phyloP scores from a whole-genome alignment of 768 basidiomycete genomes.

The Phanerodontia chrysosporium region DNA sequence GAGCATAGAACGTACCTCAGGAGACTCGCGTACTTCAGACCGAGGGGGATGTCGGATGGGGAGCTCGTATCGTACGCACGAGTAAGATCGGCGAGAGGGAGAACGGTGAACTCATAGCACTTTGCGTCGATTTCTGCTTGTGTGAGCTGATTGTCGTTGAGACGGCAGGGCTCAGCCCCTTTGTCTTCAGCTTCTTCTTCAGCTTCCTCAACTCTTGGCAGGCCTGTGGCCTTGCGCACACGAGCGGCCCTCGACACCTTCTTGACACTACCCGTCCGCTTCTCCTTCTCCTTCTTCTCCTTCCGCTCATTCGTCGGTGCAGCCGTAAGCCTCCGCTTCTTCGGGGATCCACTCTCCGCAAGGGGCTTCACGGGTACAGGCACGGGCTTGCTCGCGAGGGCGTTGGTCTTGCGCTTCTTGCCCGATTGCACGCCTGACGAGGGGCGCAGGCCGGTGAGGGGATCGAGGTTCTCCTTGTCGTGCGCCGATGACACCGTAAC shows the following conservation, averaged over 20 bases:
- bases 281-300: conserved; percentile 16
- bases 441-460: conserved; percentile 63
- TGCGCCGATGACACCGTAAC: conserved; percentile 23
- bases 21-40: too few relatives aligned
- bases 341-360: conserved; percentile 16
- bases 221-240: conserved; percentile 47
- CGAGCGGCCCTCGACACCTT: conserved; percentile 16
- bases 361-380: conserved; percentile 9
- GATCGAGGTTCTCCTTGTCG: conserved; percentile 81
- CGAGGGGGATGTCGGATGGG: background rate
- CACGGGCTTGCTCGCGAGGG: conserved; percentile 21
- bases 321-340: conserved; percentile 14
- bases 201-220: conserved; percentile 56
- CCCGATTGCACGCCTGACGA: conserved; percentile 38
- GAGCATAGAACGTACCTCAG: background rate
- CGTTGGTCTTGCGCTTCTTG: conserved; percentile 59
- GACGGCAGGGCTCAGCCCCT: background rate
- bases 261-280: conserved; percentile 15
- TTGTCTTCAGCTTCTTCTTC: conserved; percentile 31
- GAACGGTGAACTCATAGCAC: conserved; percentile 77
- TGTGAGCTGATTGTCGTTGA: conserved; percentile 7
- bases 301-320: conserved; percentile 4
- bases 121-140: conserved; percentile 65
- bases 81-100: conserved; percentile 74
- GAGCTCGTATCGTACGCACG: conserved; percentile 50